Conservation (phyloP, 2,329 filamentous ascomycete species). For the Claviceps maximensis region DNA sequence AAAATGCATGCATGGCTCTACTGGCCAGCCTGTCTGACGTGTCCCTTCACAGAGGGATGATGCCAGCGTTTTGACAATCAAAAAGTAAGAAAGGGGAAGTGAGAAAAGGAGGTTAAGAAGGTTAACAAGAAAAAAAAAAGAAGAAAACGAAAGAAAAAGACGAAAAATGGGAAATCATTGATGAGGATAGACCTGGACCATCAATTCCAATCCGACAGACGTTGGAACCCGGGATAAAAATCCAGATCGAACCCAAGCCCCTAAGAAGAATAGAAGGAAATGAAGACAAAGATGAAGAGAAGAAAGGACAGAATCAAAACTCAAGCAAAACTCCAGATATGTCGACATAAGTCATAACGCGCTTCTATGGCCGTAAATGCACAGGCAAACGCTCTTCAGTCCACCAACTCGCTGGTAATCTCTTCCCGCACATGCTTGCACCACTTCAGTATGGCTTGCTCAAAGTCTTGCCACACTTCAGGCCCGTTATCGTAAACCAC, state of each 20-base stretch:
- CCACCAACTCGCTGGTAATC: constrained; percentile 52
- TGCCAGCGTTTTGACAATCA: neutral
- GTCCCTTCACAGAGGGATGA: neutral
- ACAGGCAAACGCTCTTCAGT: constrained; percentile 5
- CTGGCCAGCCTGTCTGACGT: neutral
- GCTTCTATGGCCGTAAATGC: constrained; percentile 1
- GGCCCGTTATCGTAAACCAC: constrained; percentile 63
- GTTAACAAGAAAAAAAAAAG: neutral
- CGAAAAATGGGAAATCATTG: neutral
- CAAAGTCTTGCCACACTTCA: constrained; percentile 67
- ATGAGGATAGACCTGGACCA: neutral
- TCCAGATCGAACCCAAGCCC: neutral
- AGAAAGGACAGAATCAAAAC: neutral
- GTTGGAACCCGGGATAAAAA: neutral
- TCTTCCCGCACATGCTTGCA: constrained; percentile 71
- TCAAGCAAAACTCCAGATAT: constrained; percentile 2
- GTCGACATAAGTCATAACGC: constrained; percentile 7
- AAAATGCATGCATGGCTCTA: neutral
- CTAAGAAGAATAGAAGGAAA: neutral
- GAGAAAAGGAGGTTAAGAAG: neutral
- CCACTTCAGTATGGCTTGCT: constrained; percentile 73
- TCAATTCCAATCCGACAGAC: neutral
- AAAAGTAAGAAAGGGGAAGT: neutral
- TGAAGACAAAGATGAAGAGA: neutral
- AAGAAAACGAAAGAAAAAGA: neutral